Conservation (phyloP, 768 basidiomycete species). For the Daedaleopsis nitida region DNA sequence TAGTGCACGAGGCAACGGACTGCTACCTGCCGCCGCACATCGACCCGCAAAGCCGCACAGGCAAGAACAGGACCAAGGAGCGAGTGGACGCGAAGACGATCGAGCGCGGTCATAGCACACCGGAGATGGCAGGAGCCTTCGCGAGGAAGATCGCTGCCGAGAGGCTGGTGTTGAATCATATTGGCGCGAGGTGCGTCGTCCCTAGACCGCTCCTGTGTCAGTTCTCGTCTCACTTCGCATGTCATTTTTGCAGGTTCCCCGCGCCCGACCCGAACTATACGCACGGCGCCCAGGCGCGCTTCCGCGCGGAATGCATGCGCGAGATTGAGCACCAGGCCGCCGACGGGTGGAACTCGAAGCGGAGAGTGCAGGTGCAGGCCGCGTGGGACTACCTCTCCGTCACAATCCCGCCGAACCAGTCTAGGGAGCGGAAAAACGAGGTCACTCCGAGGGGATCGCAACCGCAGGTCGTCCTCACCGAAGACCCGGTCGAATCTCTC, state of each 20-base stretch:
- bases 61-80: constrained; percentile 39
- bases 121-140: constrained; percentile 76
- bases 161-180: constrained; percentile 74
- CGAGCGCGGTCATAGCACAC: constrained; percentile 77
- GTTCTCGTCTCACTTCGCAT: neutral
- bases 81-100: constrained; percentile 46
- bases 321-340: constrained; percentile 36
- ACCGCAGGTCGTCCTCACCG: too few species aligned
- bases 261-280: constrained; percentile 15
- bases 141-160: constrained; percentile 62
- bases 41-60: constrained; percentile 49
- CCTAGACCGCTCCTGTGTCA: neutral
- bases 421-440: too few species aligned
- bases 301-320: constrained; percentile 25
- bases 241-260: constrained; percentile 24
- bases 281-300: constrained; percentile 13
- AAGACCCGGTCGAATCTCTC: too few species aligned
- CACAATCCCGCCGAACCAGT: constrained; percentile 21
- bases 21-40: constrained; percentile 61
- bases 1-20: constrained; percentile 90
- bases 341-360: constrained; percentile 25
- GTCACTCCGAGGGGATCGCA: too few species aligned
- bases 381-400: constrained; percentile 51
- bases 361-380: constrained; percentile 44
- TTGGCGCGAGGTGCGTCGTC: constrained; percentile 60